These are phyloP conservation scores for Phaeoacremonium minimum DNA, from an alignment of 2,329 filamentous ascomycete genomes.

Conservation along the genomic window DNA sequence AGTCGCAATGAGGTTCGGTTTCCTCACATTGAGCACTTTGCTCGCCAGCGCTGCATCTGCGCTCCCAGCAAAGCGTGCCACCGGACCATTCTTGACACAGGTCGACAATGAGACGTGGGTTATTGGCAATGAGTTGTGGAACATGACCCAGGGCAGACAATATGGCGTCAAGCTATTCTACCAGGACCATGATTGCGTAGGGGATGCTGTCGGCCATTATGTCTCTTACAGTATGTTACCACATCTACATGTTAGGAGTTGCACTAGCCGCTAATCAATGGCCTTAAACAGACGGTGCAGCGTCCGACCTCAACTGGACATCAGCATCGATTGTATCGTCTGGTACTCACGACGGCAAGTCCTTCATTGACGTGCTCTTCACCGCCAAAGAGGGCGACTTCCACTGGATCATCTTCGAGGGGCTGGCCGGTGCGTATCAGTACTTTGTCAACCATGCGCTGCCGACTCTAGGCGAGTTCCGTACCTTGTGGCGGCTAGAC, in stretches of 20 bases:
- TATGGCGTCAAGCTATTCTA: conserved; percentile 21
- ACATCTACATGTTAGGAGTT: background rate
- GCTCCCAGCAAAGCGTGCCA: conserved; percentile 1
- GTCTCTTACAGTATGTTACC: conserved; percentile 21
- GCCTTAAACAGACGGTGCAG: conserved; percentile 33
- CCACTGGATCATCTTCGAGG: conserved; percentile 46
- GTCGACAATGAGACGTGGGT: conserved; percentile 20
- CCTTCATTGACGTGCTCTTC: conserved; percentile 45
- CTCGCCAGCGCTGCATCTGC: background rate
- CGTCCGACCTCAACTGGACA: conserved; percentile 40
- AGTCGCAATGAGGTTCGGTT: too few relatives aligned
- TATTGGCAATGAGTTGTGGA: conserved; percentile 24
- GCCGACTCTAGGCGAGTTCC: conserved; percentile 42
- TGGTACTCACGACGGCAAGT: conserved; percentile 21
- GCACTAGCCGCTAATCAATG: background rate
- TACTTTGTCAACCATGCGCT: conserved; percentile 48
- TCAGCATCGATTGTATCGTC: conserved; percentile 34
- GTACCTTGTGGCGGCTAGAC: conserved; percentile 44
- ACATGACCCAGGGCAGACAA: conserved; percentile 19
- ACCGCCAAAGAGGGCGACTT: conserved; percentile 40
- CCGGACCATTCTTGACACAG: conserved; percentile 19
- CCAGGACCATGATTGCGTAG: conserved; percentile 21
- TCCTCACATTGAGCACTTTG: too few relatives aligned
- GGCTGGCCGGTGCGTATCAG: conserved; percentile 47
- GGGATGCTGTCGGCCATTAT: conserved; percentile 23